phyloP scores from a whole-genome alignment of 2,329 filamentous ascomycete genomes.

The Xylaria sp. region DNA sequence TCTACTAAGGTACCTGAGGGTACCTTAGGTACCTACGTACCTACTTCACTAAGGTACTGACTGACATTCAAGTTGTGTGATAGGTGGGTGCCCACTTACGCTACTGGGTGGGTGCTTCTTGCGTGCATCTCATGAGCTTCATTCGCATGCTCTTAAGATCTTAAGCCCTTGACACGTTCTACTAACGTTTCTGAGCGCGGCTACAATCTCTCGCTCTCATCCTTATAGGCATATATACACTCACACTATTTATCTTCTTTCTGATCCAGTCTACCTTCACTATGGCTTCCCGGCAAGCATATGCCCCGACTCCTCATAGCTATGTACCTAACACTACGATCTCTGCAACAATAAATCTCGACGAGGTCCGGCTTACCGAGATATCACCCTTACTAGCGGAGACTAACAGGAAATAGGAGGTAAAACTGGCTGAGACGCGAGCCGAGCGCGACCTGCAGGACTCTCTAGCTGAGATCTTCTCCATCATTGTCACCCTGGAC shows the following conservation, averaged over 20 bases:
- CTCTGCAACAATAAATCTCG: conserved; percentile 89
- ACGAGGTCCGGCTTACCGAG: conserved; percentile 68
- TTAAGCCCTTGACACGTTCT: neutral
- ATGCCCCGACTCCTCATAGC: conserved; percentile 88
- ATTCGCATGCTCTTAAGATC: neutral
- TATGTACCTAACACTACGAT: conserved; percentile 86
- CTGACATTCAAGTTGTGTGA: too few relatives aligned
- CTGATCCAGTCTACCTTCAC: neutral
- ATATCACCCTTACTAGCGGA: neutral
- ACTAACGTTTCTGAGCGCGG: neutral
- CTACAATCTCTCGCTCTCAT: neutral
- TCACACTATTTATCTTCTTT: neutral
- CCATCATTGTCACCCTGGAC: conserved; percentile 94
- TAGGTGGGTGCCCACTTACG: too few relatives aligned
- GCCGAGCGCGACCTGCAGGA: conserved; percentile 93
- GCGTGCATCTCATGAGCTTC: neutral
- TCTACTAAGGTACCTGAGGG: too few relatives aligned
- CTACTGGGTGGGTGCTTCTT: neutral
- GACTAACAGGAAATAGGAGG: conserved; percentile 67
- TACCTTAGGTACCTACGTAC: neutral
- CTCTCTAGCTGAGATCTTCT: conserved; percentile 95
- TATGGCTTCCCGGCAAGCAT: conserved; percentile 69
- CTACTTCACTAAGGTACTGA: neutral
- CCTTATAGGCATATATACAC: too few relatives aligned
- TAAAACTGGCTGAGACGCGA: conserved; percentile 85